phyloP scores from a whole-genome alignment of 2,329 filamentous ascomycete genomes.

The Ascochyta pisi region DNA sequence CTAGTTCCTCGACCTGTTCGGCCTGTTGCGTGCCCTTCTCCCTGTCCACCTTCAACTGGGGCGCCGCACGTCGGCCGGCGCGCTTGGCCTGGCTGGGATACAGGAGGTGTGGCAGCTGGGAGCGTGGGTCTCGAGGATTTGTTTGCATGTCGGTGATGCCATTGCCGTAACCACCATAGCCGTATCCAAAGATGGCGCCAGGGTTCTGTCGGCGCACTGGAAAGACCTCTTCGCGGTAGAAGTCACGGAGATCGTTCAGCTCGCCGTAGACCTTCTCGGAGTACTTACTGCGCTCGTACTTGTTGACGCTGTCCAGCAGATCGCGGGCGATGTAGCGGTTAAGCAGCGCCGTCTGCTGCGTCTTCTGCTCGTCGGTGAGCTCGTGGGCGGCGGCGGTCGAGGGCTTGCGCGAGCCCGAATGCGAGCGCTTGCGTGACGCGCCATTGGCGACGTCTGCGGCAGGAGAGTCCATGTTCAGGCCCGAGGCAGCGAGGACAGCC shows the following conservation, averaged over 20 bases:
- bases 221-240: conserved; percentile 58
- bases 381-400: conserved; percentile 47
- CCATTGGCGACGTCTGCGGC: conserved; percentile 55
- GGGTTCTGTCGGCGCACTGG: conserved; percentile 64
- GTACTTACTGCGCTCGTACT: conserved; percentile 56
- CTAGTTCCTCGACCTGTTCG: conserved; percentile 88
- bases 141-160: conserved; percentile 69
- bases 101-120: conserved; percentile 62
- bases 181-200: conserved; percentile 68
- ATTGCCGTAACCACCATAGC: conserved; percentile 91
- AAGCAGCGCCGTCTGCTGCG: conserved; percentile 56
- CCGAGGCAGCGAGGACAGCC: conserved; percentile 63
- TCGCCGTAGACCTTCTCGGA: conserved; percentile 71
- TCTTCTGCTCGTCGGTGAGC: conserved; percentile 48
- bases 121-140: conserved; percentile 60
- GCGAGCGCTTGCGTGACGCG: conserved; percentile 64
- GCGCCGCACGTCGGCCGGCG: conserved; percentile 77
- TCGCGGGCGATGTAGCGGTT: conserved; percentile 72
- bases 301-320: conserved; percentile 62
- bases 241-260: conserved; percentile 35
- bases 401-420: conserved; percentile 63
- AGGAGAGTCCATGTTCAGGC: conserved; percentile 44
- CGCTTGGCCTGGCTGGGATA: conserved; percentile 81
- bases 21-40: conserved; percentile 84
- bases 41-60: conserved; percentile 76